phyloP scores from a whole-genome alignment of 2,329 filamentous ascomycete species.

The Paradendryphiella salina region DNA sequence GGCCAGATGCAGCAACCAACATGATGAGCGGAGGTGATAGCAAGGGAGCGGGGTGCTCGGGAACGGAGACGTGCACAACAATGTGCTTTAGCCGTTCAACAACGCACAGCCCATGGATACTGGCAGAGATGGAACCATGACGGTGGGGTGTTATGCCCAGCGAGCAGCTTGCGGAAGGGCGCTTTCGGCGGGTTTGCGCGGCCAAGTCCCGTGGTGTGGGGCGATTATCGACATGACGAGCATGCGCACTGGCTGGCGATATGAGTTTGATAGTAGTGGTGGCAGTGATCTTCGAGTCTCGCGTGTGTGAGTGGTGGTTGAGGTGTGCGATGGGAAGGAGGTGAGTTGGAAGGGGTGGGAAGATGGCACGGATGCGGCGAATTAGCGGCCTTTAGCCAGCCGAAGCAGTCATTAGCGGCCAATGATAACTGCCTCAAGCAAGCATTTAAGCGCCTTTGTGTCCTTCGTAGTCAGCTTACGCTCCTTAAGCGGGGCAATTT shows the following conservation, averaged over 20 bases:
- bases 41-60: conserved; percentile 5
- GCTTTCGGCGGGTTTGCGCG: conserved; percentile 4
- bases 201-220: conserved; percentile 10
- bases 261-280: conserved; percentile 4
- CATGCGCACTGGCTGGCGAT: conserved; percentile 1
- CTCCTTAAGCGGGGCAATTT: conserved; percentile 28
- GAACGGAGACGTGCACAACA: background rate
- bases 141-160: conserved; percentile 11
- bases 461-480: conserved; percentile 14
- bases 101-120: conserved; percentile 12
- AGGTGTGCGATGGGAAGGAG: conserved; percentile 4
- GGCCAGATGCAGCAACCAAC: background rate
- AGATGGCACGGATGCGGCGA: conserved; percentile 14
- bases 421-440: conserved; percentile 19
- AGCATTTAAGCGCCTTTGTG: conserved; percentile 39
- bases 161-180: conserved; percentile 3
- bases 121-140: conserved; percentile 3
- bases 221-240: conserved; percentile 1
- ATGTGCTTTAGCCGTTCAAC: conserved; percentile 20
- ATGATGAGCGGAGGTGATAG: conserved; percentile 1
- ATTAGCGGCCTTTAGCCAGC: conserved; percentile 29
- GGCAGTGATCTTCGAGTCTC: conserved; percentile 12
- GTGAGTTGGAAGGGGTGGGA: conserved; percentile 13
- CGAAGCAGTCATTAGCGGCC: conserved; percentile 21
- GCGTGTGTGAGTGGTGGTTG: conserved; percentile 2